Base-by-base conservation (phyloP, 208 protist species). In the Trypanosoma congolense region DNA sequence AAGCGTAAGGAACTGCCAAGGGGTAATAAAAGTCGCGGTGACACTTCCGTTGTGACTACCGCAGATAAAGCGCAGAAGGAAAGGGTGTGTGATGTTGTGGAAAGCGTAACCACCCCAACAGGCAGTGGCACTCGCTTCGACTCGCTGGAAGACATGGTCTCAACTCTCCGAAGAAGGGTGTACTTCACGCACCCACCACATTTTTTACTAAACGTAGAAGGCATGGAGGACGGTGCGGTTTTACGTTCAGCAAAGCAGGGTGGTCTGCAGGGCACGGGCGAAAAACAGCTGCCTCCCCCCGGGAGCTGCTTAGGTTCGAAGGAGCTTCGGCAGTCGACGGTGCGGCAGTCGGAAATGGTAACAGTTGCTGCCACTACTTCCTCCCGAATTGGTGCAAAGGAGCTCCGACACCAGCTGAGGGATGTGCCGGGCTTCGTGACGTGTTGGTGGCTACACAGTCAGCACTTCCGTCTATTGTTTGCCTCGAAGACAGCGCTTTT, bases 401-500 rank as follows among this genome's bases (percentile, higher is more conserved):
- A 69, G 9, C 33, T 90, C 47, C 52, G 65, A 1, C n/a, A 65
- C 1, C 76, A 70, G 9, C 55, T 93, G 40, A 58, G 45, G 16
- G 77, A 82, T 22, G 53, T 93, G 16, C 82, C 86, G 0, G 82
- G 82, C 2, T 93, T 88, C 46, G 42, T 93, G 8, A 70, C 64
- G 2, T 85, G 75, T 42, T 90, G 79, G 77, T 36, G 50, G 25
- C 51, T 90, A 30, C 67, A 82, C 54, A 53, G 62, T 38, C 68
- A 72, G 24, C 73, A 72, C 42, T 73, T 83, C 55, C 79, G 82
- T 22, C 67, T 90, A 1, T 74, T 93, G n/a, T 90, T 93, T 65
- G 69, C 70, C 21, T 66, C 77, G 45, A 65, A 56, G n/a, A 65
- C 54, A 29, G 38, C 71, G 14, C 76, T 93, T 22, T 93, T 90